A percentile compares a stretch with the other conserved stretches of the same genome.
phyloP scores from a whole-genome alignment of 2,329 filamentous ascomycete species.

The Fusarium sp. region DNA sequence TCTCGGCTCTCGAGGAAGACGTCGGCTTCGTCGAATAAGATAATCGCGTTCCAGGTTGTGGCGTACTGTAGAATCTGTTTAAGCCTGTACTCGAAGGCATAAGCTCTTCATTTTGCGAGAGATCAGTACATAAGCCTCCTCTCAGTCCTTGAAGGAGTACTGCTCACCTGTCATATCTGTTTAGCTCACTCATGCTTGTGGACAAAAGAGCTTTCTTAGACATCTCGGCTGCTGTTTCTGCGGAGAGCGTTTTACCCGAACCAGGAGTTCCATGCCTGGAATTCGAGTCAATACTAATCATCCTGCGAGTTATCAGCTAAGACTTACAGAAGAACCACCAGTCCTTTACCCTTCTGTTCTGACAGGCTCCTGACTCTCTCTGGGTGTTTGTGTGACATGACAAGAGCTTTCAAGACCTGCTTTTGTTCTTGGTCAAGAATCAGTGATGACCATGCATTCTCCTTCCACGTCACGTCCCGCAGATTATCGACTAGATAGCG shows the following conservation, averaged over 20 bases:
- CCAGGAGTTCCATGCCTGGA: neutral
- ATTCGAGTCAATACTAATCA: rapidly evolving
- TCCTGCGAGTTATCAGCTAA: rapidly evolving
- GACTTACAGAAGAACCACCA: neutral
- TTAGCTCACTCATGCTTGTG: neutral
- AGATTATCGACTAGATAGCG: neutral
- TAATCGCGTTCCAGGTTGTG: neutral
- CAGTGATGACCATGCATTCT: neutral
- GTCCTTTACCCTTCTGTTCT: neutral
- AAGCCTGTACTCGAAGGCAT: neutral
- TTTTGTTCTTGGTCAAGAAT: neutral
- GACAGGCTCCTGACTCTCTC: neutral
- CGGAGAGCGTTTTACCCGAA: neutral
- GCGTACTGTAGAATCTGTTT: neutral
- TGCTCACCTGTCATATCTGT: neutral
- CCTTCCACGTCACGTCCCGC: neutral
- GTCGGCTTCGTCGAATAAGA: neutral
- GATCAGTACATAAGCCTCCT: rapidly evolving
- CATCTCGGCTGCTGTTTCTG: neutral
- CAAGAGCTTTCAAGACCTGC: neutral
- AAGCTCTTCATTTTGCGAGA: neutral
- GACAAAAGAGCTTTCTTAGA: neutral
- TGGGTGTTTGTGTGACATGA: neutral
- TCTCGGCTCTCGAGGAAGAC: neutral
- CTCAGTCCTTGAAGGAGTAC: rapidly evolving